Evolutionary conservation across 257 asterid genomes (phyloP).

Genomic region (Nicotiana obtusifolia): DNA sequence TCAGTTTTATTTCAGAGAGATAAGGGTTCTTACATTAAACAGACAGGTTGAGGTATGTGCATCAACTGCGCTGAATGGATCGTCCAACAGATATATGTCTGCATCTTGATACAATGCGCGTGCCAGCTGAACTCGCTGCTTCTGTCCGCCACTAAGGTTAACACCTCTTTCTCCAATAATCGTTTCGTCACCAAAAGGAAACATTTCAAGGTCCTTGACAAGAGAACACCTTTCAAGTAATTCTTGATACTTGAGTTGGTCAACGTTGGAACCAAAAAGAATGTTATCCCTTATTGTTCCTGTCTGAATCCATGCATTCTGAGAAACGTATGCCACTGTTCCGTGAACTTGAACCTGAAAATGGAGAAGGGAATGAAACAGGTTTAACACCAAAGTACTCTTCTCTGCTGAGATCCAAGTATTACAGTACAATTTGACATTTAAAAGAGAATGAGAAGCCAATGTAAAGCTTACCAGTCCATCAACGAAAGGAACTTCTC

Average conservation of each 20-base stretch:
- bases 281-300: conserved; percentile 32
- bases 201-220: conserved; percentile 30
- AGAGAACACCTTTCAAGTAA: conserved; percentile 25
- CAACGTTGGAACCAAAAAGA: conserved; percentile 30
- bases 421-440: background rate
- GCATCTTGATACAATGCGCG: conserved; percentile 37
- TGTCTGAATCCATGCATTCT: conserved; percentile 37
- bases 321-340: conserved; percentile 32
- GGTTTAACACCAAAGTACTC: background rate
- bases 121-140: conserved; percentile 43
- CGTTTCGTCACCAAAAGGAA: conserved; percentile 29
- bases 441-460: background rate
- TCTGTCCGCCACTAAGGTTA: conserved; percentile 46
- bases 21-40: conserved; percentile 19
- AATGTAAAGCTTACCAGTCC: conserved; percentile 24
- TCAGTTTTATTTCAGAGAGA: background rate
- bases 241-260: conserved; percentile 22
- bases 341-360: conserved; percentile 35
- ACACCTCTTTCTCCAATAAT: conserved; percentile 40
- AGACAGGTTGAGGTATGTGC: conserved; percentile 30
- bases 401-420: background rate
- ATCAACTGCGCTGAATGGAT: conserved; percentile 47
- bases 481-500: conserved; percentile 32
- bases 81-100: conserved; percentile 33
- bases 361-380: background rate